A percentile compares a stretch with the other conserved stretches of the same genome.
Conservation (phyloP, 2,329 filamentous ascomycete genomes). For the Ciborinia camelliae region DNA sequence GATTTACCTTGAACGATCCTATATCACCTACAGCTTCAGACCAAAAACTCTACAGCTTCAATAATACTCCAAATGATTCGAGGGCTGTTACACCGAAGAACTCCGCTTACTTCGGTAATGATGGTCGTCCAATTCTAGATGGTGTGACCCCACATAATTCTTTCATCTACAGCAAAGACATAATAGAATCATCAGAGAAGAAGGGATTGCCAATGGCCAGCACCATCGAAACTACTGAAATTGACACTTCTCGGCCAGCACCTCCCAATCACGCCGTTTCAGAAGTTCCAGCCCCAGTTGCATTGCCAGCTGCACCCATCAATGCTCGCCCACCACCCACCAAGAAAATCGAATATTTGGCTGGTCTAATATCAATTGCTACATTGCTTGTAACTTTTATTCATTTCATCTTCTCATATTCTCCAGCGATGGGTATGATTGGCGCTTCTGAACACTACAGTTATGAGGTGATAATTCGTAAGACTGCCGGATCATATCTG, state of each 20-base stretch:
- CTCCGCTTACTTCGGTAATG: background rate
- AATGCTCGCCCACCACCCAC: slow-evolving; percentile 3
- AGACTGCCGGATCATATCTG: slow-evolving; percentile 43
- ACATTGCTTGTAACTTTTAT: slow-evolving; percentile 45
- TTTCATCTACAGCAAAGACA: background rate
- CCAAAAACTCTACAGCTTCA: background rate
- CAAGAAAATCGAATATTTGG: slow-evolving; percentile 45
- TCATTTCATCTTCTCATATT: slow-evolving; percentile 45
- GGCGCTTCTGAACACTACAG: slow-evolving; percentile 38
- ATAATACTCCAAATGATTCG: background rate
- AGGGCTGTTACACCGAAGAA: background rate
- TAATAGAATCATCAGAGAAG: background rate
- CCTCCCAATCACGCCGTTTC: background rate
- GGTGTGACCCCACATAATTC: background rate
- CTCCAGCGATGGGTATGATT: slow-evolving; percentile 41
- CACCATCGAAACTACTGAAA: background rate
- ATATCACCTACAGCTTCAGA: background rate
- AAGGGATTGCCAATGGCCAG: background rate
- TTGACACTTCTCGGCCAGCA: background rate
- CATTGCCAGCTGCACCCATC: background rate
- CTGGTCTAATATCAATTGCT: slow-evolving; percentile 45
- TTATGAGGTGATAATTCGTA: slow-evolving; percentile 42
- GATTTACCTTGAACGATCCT: background rate
- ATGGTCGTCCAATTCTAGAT: background rate
- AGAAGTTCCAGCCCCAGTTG: slow-evolving; percentile 1